These are phyloP conservation scores for Acrasis kona DNA, from an alignment of 78 protist species.

Conservation along the genomic window DNA sequence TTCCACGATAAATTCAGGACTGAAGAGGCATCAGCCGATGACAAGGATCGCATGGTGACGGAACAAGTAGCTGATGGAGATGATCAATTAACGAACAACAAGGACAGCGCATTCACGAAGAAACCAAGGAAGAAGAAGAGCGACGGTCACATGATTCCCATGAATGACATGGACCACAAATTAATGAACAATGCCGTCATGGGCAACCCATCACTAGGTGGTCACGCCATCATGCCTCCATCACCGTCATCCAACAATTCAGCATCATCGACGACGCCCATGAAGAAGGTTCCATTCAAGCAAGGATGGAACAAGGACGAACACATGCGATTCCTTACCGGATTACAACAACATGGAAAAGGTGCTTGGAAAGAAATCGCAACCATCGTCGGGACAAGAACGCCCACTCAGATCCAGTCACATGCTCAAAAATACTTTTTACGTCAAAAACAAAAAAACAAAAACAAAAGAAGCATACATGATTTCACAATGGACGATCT, in stretches of 20 bases:
- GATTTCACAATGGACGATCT: conserved; percentile 46
- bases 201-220: too few species aligned
- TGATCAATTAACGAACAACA: neutral
- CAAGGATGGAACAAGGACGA: conserved; percentile 60
- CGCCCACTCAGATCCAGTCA: conserved; percentile 61
- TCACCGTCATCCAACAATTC: too few species aligned
- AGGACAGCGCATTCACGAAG: neutral
- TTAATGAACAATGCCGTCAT: too few species aligned
- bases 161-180: too few species aligned
- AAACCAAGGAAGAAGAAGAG: neutral
- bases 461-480: conserved; percentile 50
- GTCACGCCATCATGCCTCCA: too few species aligned
- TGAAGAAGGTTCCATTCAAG: conserved; percentile 13
- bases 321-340: conserved; percentile 47
- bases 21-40: too few species aligned
- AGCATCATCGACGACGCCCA: neutral
- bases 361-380: conserved; percentile 61
- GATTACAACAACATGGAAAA: conserved; percentile 37
- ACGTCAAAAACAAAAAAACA: conserved; percentile 39
- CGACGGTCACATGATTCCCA: too few species aligned
- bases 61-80: too few species aligned
- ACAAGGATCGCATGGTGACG: too few species aligned
- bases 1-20: neutral
- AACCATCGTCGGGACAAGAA: conserved; percentile 28
- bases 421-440: conserved; percentile 66